Evolutionary conservation across 345 rosid genomes (phyloP).

Genomic region (Corymbia maculata): DNA sequence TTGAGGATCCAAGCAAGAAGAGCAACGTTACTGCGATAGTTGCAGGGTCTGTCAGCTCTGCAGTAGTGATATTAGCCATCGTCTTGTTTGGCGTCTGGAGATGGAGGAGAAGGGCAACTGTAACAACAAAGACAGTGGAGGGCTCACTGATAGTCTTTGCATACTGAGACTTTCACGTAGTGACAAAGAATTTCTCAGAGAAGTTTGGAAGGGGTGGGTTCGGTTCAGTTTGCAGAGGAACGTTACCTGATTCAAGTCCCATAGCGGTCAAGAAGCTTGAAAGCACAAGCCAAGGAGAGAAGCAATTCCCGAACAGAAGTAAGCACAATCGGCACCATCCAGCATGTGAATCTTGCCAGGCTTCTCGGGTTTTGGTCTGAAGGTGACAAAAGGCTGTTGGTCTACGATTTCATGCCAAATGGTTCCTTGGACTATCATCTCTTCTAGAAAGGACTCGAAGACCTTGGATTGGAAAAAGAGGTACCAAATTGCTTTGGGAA

Average conservation of each 20-base stretch:
- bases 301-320: slow-evolving; percentile 82
- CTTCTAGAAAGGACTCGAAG: slow-evolving; percentile 17
- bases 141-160: no score
- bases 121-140: background rate
- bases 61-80: slow-evolving; percentile 17
- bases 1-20: slow-evolving; percentile 25
- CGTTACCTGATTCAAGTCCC: slow-evolving; percentile 42
- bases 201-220: no score
- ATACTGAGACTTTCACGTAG: no score
- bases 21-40: background rate
- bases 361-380: slow-evolving; percentile 84
- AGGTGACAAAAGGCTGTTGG: slow-evolving; percentile 42
- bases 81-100: slow-evolving; percentile 11
- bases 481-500: slow-evolving; percentile 56
- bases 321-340: slow-evolving; percentile 68
- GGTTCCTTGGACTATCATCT: slow-evolving; percentile 64
- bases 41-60: slow-evolving; percentile 14
- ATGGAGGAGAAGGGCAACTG: slow-evolving; percentile 9
- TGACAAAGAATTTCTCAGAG: no score
- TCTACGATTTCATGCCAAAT: slow-evolving; percentile 78
- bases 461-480: slow-evolving; percentile 50
- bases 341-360: slow-evolving; percentile 71
- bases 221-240: no score
- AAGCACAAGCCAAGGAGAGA: slow-evolving; percentile 68
- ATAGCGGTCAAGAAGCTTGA: slow-evolving; percentile 82